These are phyloP conservation scores for Persicaria maculosa DNA, from an alignment of 148 eudicot genomes.

Conservation along the genomic window DNA sequence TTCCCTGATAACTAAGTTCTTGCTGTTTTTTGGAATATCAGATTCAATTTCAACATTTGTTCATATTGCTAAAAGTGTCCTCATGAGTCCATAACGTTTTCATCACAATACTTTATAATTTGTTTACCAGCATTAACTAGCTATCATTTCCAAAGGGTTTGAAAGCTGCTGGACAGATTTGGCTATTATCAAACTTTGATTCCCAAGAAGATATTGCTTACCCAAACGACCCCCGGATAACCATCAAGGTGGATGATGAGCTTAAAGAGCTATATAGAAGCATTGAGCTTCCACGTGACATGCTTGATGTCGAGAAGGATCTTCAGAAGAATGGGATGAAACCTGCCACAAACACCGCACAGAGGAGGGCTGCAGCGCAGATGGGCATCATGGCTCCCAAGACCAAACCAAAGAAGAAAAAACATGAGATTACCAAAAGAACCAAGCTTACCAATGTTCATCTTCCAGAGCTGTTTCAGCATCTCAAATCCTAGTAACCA, in stretches of 20 bases:
- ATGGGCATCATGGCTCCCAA: slow-evolving; percentile 28
- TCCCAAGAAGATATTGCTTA: slow-evolving; percentile 71
- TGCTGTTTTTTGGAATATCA: neutral
- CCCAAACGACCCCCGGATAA: slow-evolving; percentile 54
- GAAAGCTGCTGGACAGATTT: slow-evolving; percentile 55
- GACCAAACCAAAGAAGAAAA: slow-evolving; percentile 50
- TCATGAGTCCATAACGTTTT: neutral
- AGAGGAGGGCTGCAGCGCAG: slow-evolving; percentile 51
- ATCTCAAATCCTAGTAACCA: slow-evolving; percentile 17
- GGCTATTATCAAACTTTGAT: slow-evolving; percentile 62
- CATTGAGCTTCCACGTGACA: slow-evolving; percentile 57
- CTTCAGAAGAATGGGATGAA: slow-evolving; percentile 63
- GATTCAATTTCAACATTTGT: neutral
- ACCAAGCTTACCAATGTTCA: slow-evolving; percentile 65
- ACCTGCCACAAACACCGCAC: slow-evolving; percentile 69
- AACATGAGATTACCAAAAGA: slow-evolving; percentile 52
- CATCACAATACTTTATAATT: too few species aligned
- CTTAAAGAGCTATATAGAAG: slow-evolving; percentile 44
- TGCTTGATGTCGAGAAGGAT: slow-evolving; percentile 71
- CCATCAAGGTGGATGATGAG: slow-evolving; percentile 56
- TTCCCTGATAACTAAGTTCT: neutral
- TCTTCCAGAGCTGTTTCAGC: slow-evolving; percentile 54
- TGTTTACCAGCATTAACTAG: neutral
- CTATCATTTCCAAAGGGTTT: slow-evolving; percentile 25
- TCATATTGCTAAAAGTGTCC: neutral